Percentiles rank a stretch among this genome's conserved stretches.
phyloP scores from a whole-genome alignment of 2,329 filamentous ascomycete species.

The Cordyceps tenuipes region DNA sequence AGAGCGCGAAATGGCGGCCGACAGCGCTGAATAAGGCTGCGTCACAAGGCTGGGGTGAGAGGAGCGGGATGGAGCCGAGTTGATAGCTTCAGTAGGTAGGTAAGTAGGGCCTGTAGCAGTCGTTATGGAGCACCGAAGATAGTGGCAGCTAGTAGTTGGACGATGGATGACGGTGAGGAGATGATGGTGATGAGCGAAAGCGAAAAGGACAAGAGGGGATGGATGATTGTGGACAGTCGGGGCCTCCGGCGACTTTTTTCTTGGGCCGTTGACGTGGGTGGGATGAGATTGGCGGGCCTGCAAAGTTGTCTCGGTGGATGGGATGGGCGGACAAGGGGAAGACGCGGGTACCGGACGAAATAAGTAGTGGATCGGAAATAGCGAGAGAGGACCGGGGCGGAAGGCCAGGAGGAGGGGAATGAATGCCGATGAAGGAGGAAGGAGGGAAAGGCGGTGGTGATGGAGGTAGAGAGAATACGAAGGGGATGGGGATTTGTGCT shows the following conservation, averaged over 20 bases:
- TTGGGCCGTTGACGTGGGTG: background rate
- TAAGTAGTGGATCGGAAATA: background rate
- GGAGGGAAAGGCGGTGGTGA: background rate
- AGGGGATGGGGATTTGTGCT: background rate
- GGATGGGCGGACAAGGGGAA: background rate
- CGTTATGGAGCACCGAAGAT: background rate
- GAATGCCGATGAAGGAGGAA: background rate
- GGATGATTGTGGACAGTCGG: background rate
- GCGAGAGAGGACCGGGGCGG: background rate
- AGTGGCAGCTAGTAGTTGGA: background rate
- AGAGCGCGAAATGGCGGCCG: background rate
- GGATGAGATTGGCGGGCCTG: background rate
- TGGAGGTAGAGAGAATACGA: background rate
- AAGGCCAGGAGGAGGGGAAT: background rate
- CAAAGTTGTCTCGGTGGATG: background rate
- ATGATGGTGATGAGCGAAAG: background rate
- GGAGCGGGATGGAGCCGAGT: background rate
- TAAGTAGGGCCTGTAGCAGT: background rate
- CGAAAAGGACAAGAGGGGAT: background rate
- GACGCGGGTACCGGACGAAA: background rate
- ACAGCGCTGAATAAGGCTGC: slow-evolving; percentile 1
- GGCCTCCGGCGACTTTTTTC: background rate
- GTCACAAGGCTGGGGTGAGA: slow-evolving; percentile 8
- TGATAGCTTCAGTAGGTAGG: background rate
- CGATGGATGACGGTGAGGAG: background rate